A percentile compares a stretch with the other conserved stretches of the same genome.
Evolutionary conservation across 2,329 filamentous ascomycete species (phyloP).

Genomic region (Colletotrichum simmondsii): DNA sequence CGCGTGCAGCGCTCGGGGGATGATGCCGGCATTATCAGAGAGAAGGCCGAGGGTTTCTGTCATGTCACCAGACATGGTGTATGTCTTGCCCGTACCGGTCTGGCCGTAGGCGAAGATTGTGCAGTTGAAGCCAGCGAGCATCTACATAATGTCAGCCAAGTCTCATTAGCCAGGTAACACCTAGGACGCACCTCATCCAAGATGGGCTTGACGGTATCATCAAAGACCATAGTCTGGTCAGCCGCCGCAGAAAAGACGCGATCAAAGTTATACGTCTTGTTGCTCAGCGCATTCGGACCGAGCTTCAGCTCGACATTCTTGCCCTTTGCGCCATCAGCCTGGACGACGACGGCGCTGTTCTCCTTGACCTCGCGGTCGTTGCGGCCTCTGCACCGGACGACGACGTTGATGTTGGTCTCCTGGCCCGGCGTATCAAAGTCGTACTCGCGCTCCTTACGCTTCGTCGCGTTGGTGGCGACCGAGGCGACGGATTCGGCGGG

Average conservation of each 20-base stretch:
- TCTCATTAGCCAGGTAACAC: conserved; percentile 1
- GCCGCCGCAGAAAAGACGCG: conserved; percentile 96
- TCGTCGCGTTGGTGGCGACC: conserved; percentile 68
- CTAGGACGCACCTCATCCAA: conserved; percentile 79
- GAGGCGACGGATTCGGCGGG: conserved; percentile 78
- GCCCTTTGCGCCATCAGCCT: conserved; percentile 88
- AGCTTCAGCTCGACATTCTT: conserved; percentile 87
- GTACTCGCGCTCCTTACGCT: conserved; percentile 89
- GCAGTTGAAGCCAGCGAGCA: conserved; percentile 94
- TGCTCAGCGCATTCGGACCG: conserved; percentile 91
- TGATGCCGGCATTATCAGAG: conserved; percentile 93
- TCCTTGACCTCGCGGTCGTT: conserved; percentile 93
- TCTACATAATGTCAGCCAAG: conserved; percentile 62
- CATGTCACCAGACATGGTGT: conserved; percentile 99
- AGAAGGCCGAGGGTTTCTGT: conserved; percentile 85
- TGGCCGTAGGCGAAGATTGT: conserved; percentile 99
- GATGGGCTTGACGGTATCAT: conserved; percentile 94
- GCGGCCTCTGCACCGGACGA: conserved; percentile 92
- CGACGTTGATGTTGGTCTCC: conserved; percentile 97
- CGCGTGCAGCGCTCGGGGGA: conserved; percentile 88
- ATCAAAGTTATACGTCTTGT: conserved; percentile 97
- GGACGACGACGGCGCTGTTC: conserved; percentile 93
- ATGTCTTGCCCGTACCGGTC: conserved; percentile 97
- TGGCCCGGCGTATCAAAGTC: conserved; percentile 74
- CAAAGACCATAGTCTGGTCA: conserved; percentile 93